Conservation (phyloP, 192 early-diverging fungal species). For the Backusella tarrabulga region DNA sequence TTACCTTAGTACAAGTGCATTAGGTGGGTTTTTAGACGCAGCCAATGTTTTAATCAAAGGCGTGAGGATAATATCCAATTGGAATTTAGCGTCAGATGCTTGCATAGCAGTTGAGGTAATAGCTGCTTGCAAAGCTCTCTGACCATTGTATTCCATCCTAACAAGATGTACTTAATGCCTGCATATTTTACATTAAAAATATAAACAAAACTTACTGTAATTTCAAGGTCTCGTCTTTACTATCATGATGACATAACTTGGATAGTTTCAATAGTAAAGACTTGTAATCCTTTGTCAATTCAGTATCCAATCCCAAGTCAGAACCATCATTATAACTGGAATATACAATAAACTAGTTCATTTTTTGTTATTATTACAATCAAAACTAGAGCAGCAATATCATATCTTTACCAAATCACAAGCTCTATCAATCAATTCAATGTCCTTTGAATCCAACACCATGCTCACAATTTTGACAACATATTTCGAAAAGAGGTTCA, state of each 20-base stretch:
- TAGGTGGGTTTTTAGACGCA: not conserved
- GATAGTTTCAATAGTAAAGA: slow-evolving; percentile 56
- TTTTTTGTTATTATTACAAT: not conserved
- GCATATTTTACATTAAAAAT: not conserved
- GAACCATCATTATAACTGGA: slow-evolving; percentile 67
- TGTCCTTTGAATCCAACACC: slow-evolving; percentile 52
- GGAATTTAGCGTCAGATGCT: slow-evolving; percentile 55
- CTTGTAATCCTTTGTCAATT: slow-evolving; percentile 57
- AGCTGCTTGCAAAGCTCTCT: slow-evolving; percentile 60
- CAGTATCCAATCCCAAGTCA: slow-evolving; percentile 66
- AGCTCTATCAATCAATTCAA: slow-evolving; percentile 57
- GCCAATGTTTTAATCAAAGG: slow-evolving; percentile 42
- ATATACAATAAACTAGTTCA: slow-evolving; percentile 65
- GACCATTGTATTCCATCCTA: slow-evolving; percentile 49
- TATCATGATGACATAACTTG: slow-evolving; percentile 38
- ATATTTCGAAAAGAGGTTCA: slow-evolving; percentile 81
- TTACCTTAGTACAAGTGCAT: slow-evolving; percentile 16
- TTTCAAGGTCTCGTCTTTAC: slow-evolving; percentile 14
- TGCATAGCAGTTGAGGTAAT: slow-evolving; percentile 62
- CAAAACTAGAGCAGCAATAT: no score
- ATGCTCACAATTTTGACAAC: slow-evolving; percentile 68
- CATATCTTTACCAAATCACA: slow-evolving; percentile 50
- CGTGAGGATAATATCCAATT: slow-evolving; percentile 57
- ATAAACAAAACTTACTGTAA: slow-evolving; percentile 21
- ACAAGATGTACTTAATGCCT: not conserved